phyloP scores from a whole-genome alignment of 2,329 filamentous ascomycete genomes.

The Fonsecaea monophora region DNA sequence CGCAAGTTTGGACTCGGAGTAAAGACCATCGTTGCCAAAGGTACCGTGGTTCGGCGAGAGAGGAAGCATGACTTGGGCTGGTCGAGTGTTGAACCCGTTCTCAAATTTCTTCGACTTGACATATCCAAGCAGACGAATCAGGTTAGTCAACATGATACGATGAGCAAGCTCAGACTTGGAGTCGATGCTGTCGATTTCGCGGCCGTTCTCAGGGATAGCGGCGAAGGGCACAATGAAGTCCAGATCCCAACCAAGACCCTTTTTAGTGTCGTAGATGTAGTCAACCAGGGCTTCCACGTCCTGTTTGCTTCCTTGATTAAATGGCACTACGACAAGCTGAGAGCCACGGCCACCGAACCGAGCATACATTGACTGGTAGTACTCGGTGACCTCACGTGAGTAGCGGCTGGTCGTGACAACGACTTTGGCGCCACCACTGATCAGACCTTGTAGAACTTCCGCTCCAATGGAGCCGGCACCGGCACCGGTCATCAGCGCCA shows the following conservation, averaged over 20 bases:
- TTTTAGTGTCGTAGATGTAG: conserved; percentile 97
- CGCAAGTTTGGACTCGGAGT: conserved; percentile 96
- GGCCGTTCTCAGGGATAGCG: conserved; percentile 95
- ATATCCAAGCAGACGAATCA: conserved; percentile 85
- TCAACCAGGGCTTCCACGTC: conserved; percentile 92
- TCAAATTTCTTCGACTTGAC: conserved; percentile 91
- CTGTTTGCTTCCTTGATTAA: conserved; percentile 99
- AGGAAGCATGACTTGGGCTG: conserved; percentile 93
- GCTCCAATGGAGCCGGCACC: conserved; percentile 97
- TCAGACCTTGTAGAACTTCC: conserved; percentile 92
- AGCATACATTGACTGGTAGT: conserved; percentile 98
- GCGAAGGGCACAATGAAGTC: conserved; percentile 96
- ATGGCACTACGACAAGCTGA: conserved; percentile 95
- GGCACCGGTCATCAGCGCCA: conserved; percentile 97
- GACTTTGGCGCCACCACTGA: conserved; percentile 96
- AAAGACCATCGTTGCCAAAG: conserved; percentile 96
- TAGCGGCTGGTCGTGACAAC: conserved; percentile 96
- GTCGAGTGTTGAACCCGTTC: conserved; percentile 89
- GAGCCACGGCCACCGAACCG: conserved; percentile 92
- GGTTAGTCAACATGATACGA: conserved; percentile 98
- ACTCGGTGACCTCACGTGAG: conserved; percentile 96
- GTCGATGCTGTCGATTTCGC: conserved; percentile 95
- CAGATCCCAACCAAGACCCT: conserved; percentile 95
- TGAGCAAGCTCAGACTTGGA: conserved; percentile 98
- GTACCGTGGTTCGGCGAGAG: conserved; percentile 98